These are phyloP conservation scores for Candida germanica DNA, from an alignment of 805 yeast genomes.

Conservation along the genomic window DNA sequence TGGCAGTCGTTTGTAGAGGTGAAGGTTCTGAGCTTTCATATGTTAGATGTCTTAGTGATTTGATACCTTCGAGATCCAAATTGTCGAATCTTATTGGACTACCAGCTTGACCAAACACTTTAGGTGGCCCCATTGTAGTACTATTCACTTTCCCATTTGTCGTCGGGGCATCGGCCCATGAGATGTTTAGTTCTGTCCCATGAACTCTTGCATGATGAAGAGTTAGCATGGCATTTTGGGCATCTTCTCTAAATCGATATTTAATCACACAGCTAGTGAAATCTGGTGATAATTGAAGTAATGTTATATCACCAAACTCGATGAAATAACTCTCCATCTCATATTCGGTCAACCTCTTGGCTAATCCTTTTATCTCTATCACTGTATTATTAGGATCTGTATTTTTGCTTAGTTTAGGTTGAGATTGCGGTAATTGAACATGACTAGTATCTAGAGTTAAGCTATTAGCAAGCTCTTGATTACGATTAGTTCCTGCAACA, in stretches of 20 bases:
- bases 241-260: slow-evolving; percentile 29
- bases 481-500: slow-evolving; percentile 24
- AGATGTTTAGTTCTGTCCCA: slow-evolving; percentile 25
- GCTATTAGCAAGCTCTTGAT: slow-evolving; percentile 5
- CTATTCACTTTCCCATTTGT: not conserved
- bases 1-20: not conserved
- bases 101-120: too few species aligned
- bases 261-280: slow-evolving; percentile 22
- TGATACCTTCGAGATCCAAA: not conserved
- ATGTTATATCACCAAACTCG: slow-evolving; percentile 55
- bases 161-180: slow-evolving; percentile 25
- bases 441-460: slow-evolving; percentile 6
- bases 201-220: slow-evolving; percentile 29
- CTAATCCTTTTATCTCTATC: slow-evolving; percentile 65
- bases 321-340: slow-evolving; percentile 61
- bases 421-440: slow-evolving; percentile 37
- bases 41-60: not conserved
- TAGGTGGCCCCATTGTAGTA: too few species aligned
- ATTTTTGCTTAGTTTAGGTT: slow-evolving; percentile 56
- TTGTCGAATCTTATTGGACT: slow-evolving; percentile 8
- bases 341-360: slow-evolving; percentile 53
- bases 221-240: slow-evolving; percentile 35
- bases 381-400: slow-evolving; percentile 85
- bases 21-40: slow-evolving; percentile 6
- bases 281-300: slow-evolving; percentile 20